A percentile compares a stretch with the other conserved stretches of the same genome.
Conservation (phyloP, 495 filamentous ascomycete species). For the Penicillium fimorum region DNA sequence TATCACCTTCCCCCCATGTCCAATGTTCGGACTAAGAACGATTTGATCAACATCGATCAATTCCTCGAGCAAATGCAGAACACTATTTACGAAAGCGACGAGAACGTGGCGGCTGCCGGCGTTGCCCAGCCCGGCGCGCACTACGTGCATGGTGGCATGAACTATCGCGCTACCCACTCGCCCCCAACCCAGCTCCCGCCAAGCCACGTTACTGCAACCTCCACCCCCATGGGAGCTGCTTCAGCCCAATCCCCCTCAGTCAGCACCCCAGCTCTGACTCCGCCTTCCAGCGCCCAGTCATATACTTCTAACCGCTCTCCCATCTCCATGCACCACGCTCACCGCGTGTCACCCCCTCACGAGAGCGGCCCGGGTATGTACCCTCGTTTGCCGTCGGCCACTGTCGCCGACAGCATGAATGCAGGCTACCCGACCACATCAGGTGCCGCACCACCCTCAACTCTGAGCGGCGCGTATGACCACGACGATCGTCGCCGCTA, state of each 20-base stretch:
- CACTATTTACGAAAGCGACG: slow-evolving; percentile 89
- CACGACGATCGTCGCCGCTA: slow-evolving; percentile 78
- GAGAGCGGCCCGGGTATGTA: slow-evolving; percentile 71
- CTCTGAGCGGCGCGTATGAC: slow-evolving; percentile 79
- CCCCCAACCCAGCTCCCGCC: slow-evolving; percentile 57
- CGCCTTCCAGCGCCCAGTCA: slow-evolving; percentile 80
- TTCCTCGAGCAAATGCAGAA: slow-evolving; percentile 92
- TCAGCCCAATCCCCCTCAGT: slow-evolving; percentile 51
- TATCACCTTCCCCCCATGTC: slow-evolving; percentile 82
- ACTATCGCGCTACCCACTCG: slow-evolving; percentile 72
- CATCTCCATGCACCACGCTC: slow-evolving; percentile 54
- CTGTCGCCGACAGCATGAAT: slow-evolving; percentile 52
- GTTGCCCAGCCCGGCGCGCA: slow-evolving; percentile 67
- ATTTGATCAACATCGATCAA: slow-evolving; percentile 86
- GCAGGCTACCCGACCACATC: slow-evolving; percentile 60
- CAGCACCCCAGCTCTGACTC: slow-evolving; percentile 83
- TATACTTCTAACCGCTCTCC: slow-evolving; percentile 88
- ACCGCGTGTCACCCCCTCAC: slow-evolving; percentile 63
- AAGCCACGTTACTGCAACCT: slow-evolving; percentile 56
- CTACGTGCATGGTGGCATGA: slow-evolving; percentile 55
- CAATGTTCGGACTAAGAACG: slow-evolving; percentile 87
- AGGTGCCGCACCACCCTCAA: slow-evolving; percentile 68
- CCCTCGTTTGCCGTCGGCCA: slow-evolving; percentile 77
- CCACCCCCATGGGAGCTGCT: slow-evolving; percentile 58
- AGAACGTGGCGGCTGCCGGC: slow-evolving; percentile 71